Evolutionary conservation across 768 basidiomycete species (phyloP).

Genomic region (Tubosaeta sp.): DNA sequence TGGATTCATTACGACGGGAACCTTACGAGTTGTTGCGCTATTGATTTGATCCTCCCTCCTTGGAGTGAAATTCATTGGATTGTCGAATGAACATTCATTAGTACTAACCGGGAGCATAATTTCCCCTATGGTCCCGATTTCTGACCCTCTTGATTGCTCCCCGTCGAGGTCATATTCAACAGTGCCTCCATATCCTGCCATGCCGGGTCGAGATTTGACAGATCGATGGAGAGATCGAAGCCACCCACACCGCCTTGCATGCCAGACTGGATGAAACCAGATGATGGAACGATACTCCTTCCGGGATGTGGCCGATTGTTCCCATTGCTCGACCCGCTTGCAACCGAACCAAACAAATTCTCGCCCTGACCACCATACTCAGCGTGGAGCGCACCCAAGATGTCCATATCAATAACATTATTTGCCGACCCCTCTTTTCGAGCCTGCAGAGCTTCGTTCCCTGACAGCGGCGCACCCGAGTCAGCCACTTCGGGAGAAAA

Average conservation of each 20-base stretch:
- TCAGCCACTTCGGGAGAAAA: slow-evolving; percentile 46
- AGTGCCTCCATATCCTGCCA: slow-evolving; percentile 53
- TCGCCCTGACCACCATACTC: slow-evolving; percentile 14
- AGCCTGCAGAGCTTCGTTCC: slow-evolving; percentile 12
- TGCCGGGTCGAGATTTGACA: slow-evolving; percentile 40
- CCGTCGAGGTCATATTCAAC: slow-evolving; percentile 39
- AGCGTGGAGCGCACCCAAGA: slow-evolving; percentile 34
- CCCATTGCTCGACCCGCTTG: slow-evolving; percentile 22
- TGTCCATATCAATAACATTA: slow-evolving; percentile 30
- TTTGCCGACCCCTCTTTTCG: slow-evolving; percentile 15
- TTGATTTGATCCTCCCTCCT: not conserved
- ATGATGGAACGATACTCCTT: slow-evolving; percentile 33
- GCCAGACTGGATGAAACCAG: slow-evolving; percentile 33
- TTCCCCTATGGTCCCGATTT: slow-evolving; percentile 17
- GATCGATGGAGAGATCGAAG: slow-evolving; percentile 52
- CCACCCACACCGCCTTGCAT: slow-evolving; percentile 20
- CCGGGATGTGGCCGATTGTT: slow-evolving; percentile 12
- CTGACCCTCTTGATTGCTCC: slow-evolving; percentile 21
- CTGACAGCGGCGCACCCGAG: slow-evolving; percentile 14
- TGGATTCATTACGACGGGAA: slow-evolving; percentile 41
- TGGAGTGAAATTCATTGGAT: slow-evolving; percentile 1
- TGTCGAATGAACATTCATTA: not conserved
- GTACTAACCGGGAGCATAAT: not conserved
- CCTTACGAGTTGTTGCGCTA: slow-evolving; percentile 1
- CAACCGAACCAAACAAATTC: slow-evolving; percentile 23